Conservation (phyloP, 225 moss, liverwort and hornwort species). For the Neckera pumila region DNA sequence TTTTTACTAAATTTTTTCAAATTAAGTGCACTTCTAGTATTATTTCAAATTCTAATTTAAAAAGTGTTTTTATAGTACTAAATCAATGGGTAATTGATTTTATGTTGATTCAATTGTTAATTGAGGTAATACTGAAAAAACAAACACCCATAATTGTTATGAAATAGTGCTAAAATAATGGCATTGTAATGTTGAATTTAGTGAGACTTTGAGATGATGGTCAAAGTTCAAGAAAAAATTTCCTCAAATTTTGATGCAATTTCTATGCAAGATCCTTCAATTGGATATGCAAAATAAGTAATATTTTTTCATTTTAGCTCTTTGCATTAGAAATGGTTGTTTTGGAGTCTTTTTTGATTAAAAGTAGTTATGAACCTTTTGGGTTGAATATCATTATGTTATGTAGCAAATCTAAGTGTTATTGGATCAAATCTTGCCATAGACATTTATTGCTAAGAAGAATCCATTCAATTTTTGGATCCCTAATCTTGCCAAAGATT, state of each 20-base stretch:
- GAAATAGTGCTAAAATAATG: no score
- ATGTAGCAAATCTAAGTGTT: background rate
- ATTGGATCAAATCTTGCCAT: fast-evolving
- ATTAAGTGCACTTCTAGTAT: no score
- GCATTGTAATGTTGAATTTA: no score
- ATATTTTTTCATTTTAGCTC: background rate
- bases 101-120: no score
- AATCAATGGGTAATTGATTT: no score
- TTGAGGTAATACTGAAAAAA: no score
- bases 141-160: no score
- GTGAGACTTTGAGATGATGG: background rate
- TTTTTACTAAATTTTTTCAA: no score
- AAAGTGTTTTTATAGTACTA: no score
- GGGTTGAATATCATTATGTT: background rate
- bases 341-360: background rate
- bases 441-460: no score
- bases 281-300: fast-evolving
- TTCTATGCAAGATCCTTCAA: background rate
- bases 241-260: background rate
- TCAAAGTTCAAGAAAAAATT: background rate
- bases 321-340: background rate
- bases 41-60: no score
- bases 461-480: background rate
- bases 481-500: background rate
- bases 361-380: background rate